phyloP scores from a whole-genome alignment of 768 basidiomycete genomes.

The Russula sp. region DNA sequence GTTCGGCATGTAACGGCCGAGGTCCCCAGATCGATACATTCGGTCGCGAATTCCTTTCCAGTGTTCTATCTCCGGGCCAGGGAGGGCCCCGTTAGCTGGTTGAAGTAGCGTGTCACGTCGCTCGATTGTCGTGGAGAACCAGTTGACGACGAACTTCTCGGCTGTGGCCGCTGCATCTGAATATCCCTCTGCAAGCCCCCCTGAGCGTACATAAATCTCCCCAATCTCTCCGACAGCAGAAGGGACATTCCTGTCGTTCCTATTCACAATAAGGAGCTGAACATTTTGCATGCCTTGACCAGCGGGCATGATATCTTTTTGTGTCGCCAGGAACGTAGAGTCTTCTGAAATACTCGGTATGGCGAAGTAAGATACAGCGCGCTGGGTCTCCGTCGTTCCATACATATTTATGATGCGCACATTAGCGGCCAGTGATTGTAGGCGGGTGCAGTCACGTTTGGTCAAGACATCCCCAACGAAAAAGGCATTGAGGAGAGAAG shows the following conservation, averaged over 20 bases:
- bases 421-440: constrained; percentile 89
- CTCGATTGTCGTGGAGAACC: constrained; percentile 62
- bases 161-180: constrained; percentile 75
- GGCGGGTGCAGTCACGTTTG: constrained; percentile 92
- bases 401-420: constrained; percentile 99
- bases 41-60: constrained; percentile 97
- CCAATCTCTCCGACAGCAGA: constrained; percentile 97
- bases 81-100: constrained; percentile 47
- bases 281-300: constrained; percentile 98
- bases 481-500: constrained; percentile 85
- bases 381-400: constrained; percentile 98
- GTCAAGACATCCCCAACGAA: constrained; percentile 99
- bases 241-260: constrained; percentile 75
- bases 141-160: constrained; percentile 93
- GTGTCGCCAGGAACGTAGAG: constrained; percentile 84
- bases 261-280: constrained; percentile 93
- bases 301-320: constrained; percentile 98
- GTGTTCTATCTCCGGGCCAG: constrained; percentile 70
- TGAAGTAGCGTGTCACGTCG: constrained; percentile 72
- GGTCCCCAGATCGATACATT: constrained; percentile 97
- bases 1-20: constrained; percentile 89
- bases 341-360: constrained; percentile 84
- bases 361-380: constrained; percentile 95
- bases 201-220: constrained; percentile 96
- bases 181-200: constrained; percentile 95